These are phyloP conservation scores for Aegilops longissima DNA, from an alignment of 176 grass and related monocot genomes.

Conservation along the genomic window DNA sequence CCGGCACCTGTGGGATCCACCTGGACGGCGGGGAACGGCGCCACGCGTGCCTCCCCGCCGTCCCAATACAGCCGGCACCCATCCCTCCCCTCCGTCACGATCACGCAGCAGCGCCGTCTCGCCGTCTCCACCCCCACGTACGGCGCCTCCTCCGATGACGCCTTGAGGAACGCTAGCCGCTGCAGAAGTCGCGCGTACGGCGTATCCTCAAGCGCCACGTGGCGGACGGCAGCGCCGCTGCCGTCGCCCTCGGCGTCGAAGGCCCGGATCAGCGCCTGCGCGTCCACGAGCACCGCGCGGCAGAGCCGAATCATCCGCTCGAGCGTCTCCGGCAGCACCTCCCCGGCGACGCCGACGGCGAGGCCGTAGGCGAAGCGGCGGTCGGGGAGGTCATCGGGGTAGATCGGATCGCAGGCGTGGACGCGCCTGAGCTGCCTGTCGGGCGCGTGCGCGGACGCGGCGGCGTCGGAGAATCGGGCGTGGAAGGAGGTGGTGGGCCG, in stretches of 20 bases:
- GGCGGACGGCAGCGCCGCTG: constrained; percentile 48
- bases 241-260: constrained; percentile 50
- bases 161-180: constrained; percentile 74
- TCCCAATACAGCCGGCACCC: constrained; percentile 79
- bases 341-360: constrained; percentile 70
- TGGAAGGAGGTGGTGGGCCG: constrained; percentile 77
- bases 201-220: constrained; percentile 51
- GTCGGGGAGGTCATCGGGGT: constrained; percentile 56
- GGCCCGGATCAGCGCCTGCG: constrained; percentile 84
- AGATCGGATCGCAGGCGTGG: constrained; percentile 72
- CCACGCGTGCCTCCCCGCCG: constrained; percentile 57
- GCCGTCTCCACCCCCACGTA: constrained; percentile 69
- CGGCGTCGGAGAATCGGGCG: constrained; percentile 59
- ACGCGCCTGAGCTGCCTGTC: constrained; percentile 71
- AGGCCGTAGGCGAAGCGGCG: constrained; percentile 71
- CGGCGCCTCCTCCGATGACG: constrained; percentile 86
- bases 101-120: constrained; percentile 69
- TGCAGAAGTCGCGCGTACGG: constrained; percentile 60
- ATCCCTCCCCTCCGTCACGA: constrained; percentile 86
- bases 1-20: constrained; percentile 92
- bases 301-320: constrained; percentile 70
- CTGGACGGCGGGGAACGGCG: constrained; percentile 67
- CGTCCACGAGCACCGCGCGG: constrained; percentile 78
- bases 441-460: constrained; percentile 43
- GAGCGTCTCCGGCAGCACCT: constrained; percentile 77